Evolutionary conservation across 2,329 filamentous ascomycete genomes (phyloP), one percentile per base, ranked within the genome.

Genomic region (Cadophora sp.): DNA sequence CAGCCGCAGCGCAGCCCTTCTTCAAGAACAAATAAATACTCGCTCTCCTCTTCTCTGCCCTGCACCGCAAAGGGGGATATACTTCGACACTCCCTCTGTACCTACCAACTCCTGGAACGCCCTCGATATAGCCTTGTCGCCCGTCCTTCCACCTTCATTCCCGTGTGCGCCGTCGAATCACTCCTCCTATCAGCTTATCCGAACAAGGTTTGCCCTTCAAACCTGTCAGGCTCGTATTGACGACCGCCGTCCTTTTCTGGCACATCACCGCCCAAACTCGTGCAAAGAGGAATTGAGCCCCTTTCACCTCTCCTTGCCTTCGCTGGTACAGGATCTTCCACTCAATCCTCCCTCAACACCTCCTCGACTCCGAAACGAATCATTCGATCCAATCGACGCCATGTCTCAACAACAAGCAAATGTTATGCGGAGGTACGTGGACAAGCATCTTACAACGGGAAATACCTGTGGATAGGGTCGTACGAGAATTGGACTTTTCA

Each of bases 361-460:
- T 47, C 33, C 61, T 24, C 13, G 14, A 48, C 47, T 55, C 16
- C 45, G 43, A 47, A 56, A 22, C 43, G 56, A 63, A 65, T 51
- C 65, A 53, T 63, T 58, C 66, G 39, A 68, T 64, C 60, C 65
- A 18, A 65, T 67, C 62, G 41, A 67, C 59, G 67, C 24, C 59
- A 78, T 78, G 76, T 73, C 76, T 58, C 75, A 78, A 73, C 74
- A 73, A 70, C 71, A 56, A 43, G 41, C 78, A 78, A 82, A 82
- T 78, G 80, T 82, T 67, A 82, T 82, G 76, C 79, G 80, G 76
- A 81, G 80, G 80, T 78, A 73, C 65, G 76, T 75, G 55, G 56
- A 62, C 33, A 59, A 41, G 24, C 24, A 39, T 60, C 53, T 27
- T 30, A 36, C 8, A 62, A 18, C n/a, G 36, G 48, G n/a, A 3